Base-by-base conservation (phyloP, 73 alveolate species). In the Symbiodinium pilosum region DNA sequence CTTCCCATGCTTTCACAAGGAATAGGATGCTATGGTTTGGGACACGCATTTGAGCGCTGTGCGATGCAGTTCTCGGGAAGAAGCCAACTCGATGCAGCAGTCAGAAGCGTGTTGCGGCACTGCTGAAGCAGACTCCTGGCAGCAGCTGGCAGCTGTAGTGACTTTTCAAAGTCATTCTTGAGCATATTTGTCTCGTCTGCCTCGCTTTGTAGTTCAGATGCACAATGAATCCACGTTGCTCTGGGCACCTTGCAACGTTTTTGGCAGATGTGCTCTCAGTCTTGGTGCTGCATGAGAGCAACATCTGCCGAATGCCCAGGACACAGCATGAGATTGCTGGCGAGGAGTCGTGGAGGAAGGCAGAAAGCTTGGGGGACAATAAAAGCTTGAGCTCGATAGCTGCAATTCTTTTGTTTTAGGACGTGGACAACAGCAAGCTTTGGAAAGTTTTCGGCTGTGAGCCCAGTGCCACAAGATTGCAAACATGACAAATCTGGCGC, bases 351-450 rank as follows among this genome's bases (percentile, higher is more conserved):
- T 64, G 77, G 77, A 64, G 77, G 36, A 64, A 36, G 36, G 77
- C 59, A 47, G 21, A n/a, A n/a, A n/a, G n/a, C n/a, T n/a, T n/a
- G n/a, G n/a, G n/a, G n/a, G n/a, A n/a, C n/a, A n/a, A n/a, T n/a
- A n/a, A n/a, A n/a, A n/a, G n/a, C n/a, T n/a, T n/a, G n/a, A n/a
- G n/a, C n/a, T 47, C 64, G 16, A 5, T 56, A 8, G 6, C 34
- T 56, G 73, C 73, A 5, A 28, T 64, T n/a, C 43, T 43, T 11
- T 42, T 9, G n/a, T 34, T 71, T n/a, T 30, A 88, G 95, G 96
- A 89, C 14, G 96, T 89, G 96, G 96, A 89, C 96, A 89, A 89
- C 96, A 89, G 87, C 87, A 40, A 69, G 51, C 96, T 89, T 32
- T 89, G 96, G 96, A 89, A 68, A 41, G 87, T 89, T 54, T 89